These are phyloP conservation scores for Sarocladium oryzae DNA, from an alignment of 2,329 filamentous ascomycete genomes.

Conservation along the genomic window DNA sequence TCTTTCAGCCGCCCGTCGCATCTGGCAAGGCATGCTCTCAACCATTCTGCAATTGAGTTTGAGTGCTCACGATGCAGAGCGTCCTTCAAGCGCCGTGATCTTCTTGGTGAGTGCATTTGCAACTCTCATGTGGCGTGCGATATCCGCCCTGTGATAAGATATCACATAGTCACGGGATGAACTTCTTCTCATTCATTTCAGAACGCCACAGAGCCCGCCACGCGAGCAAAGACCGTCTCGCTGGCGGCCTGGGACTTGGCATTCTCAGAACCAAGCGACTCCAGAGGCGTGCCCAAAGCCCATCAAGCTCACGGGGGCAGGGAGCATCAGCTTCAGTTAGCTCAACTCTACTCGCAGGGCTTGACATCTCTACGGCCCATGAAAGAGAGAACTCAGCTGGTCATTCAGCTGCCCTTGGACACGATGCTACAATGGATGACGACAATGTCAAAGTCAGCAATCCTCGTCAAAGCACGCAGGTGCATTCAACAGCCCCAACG, in stretches of 20 bases:
- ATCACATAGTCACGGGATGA: too few relatives aligned
- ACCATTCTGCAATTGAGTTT: constrained; percentile 44
- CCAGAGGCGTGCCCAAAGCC: neutral
- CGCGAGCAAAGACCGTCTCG: constrained; percentile 48
- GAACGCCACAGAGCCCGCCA: constrained; percentile 51
- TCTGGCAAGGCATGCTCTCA: constrained; percentile 50
- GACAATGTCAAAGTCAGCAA: too few relatives aligned
- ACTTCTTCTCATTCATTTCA: too few relatives aligned
- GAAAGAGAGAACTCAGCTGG: neutral
- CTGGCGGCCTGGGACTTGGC: constrained; percentile 43
- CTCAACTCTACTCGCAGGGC: too few relatives aligned
- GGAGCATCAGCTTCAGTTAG: neutral
- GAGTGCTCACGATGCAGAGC: constrained; percentile 53
- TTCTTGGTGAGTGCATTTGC: constrained; percentile 30
- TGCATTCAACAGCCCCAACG: too few relatives aligned
- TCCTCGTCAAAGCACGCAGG: too few relatives aligned
- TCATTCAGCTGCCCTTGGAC: too few relatives aligned
- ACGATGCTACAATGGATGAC: too few relatives aligned
- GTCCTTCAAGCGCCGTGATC: constrained; percentile 54
- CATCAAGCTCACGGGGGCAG: neutral
- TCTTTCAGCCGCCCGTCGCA: constrained; percentile 52
- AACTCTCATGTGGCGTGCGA: too few relatives aligned
- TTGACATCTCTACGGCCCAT: too few relatives aligned
- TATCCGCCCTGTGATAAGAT: neutral
- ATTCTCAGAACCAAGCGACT: constrained; percentile 46